These are phyloP conservation scores for Leucogyrophana mollusca DNA, from an alignment of 768 basidiomycete genomes.

Conservation along the genomic window DNA sequence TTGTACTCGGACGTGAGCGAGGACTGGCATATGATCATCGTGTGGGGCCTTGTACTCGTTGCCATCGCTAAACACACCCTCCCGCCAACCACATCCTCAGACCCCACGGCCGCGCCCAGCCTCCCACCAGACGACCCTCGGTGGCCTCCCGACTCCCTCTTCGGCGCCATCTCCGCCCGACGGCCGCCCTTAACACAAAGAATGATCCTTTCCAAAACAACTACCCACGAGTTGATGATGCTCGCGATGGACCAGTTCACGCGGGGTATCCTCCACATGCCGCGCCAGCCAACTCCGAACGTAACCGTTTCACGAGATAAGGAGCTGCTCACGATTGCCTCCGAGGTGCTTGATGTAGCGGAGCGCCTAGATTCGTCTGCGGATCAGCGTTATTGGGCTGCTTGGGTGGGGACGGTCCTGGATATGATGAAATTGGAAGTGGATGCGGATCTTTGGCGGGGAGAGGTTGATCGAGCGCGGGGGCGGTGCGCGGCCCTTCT, in stretches of 20 bases:
- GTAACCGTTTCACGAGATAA: slow-evolving; percentile 51
- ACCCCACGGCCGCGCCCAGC: not conserved
- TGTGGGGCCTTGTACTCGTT: slow-evolving; percentile 67
- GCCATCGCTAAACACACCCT: slow-evolving; percentile 44
- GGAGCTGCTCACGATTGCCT: slow-evolving; percentile 62
- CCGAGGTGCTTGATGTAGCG: slow-evolving; percentile 57
- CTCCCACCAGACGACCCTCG: slow-evolving; percentile 37
- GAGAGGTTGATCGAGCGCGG: slow-evolving; percentile 1
- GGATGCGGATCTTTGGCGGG: not conserved
- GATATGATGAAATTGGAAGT: slow-evolving; percentile 48
- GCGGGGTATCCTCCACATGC: slow-evolving; percentile 72
- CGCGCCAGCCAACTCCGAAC: slow-evolving; percentile 39
- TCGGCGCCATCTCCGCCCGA: slow-evolving; percentile 45
- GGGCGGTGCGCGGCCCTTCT: not conserved
- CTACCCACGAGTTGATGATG: slow-evolving; percentile 51
- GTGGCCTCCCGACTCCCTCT: slow-evolving; percentile 54
- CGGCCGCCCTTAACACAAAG: slow-evolving; percentile 51
- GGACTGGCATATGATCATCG: slow-evolving; percentile 69
- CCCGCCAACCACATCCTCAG: not conserved
- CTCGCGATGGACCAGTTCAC: slow-evolving; percentile 71
- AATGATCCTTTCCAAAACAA: slow-evolving; percentile 40
- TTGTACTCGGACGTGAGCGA: slow-evolving; percentile 27
- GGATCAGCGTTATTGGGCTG: slow-evolving; percentile 55
- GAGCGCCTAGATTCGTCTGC: slow-evolving; percentile 48
- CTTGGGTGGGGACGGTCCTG: slow-evolving; percentile 61